phyloP scores from a whole-genome alignment of 441 rosid species.

The Viola pubescens region DNA sequence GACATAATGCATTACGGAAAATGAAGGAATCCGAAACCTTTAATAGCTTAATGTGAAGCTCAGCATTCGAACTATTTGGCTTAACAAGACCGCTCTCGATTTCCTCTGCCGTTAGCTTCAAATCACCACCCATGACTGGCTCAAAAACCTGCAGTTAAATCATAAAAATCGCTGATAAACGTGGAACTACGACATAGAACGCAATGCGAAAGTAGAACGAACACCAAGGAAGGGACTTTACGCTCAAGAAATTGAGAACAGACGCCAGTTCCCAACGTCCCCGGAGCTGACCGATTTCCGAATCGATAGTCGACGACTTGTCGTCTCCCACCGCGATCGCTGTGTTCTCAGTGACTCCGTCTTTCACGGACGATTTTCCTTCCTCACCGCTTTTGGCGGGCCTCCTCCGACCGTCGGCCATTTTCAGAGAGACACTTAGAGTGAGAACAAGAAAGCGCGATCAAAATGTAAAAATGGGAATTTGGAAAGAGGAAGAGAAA shows the following conservation, averaged over 20 bases:
- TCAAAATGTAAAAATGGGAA: background rate
- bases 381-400: background rate
- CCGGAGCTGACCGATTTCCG: slow-evolving; percentile 49
- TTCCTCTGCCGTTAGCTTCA: slow-evolving; percentile 66
- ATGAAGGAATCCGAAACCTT: slow-evolving; percentile 34
- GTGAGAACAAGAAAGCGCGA: slow-evolving; percentile 5
- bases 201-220: background rate
- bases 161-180: background rate
- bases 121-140: slow-evolving; percentile 42
- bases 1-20: background rate
- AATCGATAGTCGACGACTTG: slow-evolving; percentile 14
- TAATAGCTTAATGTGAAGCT: slow-evolving; percentile 60
- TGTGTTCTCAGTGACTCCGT: background rate
- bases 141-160: slow-evolving; percentile 48
- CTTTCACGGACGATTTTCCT: slow-evolving; percentile 8
- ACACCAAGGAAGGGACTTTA: slow-evolving; percentile 16
- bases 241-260: slow-evolving; percentile 68
- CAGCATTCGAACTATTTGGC: slow-evolving; percentile 41
- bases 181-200: too few relatives aligned
- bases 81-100: slow-evolving; percentile 59
- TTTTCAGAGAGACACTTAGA: slow-evolving; percentile 17
- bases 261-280: slow-evolving; percentile 88
- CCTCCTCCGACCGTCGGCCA: slow-evolving; percentile 33
- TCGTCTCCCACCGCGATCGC: slow-evolving; percentile 26
- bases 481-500: background rate